These are phyloP conservation scores for Monosporascus sp. DNA, from an alignment of 2,329 filamentous ascomycete species.

Conservation along the genomic window DNA sequence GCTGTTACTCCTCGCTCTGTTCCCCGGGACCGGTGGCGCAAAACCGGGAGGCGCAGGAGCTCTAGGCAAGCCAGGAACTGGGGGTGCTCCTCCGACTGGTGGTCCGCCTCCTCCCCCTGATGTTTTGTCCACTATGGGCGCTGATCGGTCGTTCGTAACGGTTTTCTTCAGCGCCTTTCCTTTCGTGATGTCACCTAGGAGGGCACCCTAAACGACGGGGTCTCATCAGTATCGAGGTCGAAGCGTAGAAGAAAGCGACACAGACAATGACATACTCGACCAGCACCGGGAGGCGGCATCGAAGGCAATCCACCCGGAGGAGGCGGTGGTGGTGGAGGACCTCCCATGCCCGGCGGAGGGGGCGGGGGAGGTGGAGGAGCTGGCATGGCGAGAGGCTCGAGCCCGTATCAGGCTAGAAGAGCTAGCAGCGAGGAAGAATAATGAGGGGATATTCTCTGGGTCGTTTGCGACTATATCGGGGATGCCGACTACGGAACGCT, in stretches of 20 bases:
- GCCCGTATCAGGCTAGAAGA: background rate
- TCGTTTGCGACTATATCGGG: background rate
- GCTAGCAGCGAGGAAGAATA: background rate
- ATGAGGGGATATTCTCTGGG: background rate
- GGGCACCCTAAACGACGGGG: slow-evolving; percentile 58
- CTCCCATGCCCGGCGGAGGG: slow-evolving; percentile 49
- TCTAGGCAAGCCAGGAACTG: slow-evolving; percentile 61
- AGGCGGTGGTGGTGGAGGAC: slow-evolving; percentile 61
- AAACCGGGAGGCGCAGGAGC: slow-evolving; percentile 52
- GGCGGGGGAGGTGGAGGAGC: slow-evolving; percentile 68
- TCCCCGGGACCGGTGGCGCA: slow-evolving; percentile 66
- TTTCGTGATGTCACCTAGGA: slow-evolving; percentile 83
- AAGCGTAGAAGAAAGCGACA: background rate
- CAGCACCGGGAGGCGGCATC: slow-evolving; percentile 49
- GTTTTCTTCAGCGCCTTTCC: slow-evolving; percentile 77
- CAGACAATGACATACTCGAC: slow-evolving; percentile 50
- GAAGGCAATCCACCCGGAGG: slow-evolving; percentile 57
- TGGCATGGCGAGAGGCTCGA: slow-evolving; percentile 30
- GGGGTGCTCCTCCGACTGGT: slow-evolving; percentile 70
- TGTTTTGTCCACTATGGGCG: slow-evolving; percentile 60
- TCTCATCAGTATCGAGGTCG: slow-evolving; percentile 13
- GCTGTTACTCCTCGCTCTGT: slow-evolving; percentile 77
- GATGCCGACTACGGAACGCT: background rate
- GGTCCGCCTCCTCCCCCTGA: slow-evolving; percentile 51
- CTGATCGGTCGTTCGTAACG: slow-evolving; percentile 87